Conservation (phyloP, 1,284 basidiomycete genomes). For the Cutaneotrichosporon sp. region DNA sequence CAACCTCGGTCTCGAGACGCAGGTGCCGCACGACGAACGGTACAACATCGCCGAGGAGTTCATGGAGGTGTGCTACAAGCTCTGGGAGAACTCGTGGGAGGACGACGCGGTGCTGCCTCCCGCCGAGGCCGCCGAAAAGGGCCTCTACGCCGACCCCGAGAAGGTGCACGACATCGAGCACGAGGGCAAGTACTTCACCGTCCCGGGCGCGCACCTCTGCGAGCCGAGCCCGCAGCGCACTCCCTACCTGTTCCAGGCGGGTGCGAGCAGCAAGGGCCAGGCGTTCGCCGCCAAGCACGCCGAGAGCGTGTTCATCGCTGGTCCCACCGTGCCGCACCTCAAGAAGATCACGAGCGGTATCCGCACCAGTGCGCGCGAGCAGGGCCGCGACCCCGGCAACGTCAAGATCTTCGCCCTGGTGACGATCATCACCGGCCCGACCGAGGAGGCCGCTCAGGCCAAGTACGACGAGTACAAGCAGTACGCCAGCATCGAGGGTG, state of each 20-base stretch:
- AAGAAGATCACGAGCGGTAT: slow-evolving; percentile 7
- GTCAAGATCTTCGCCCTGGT: slow-evolving; percentile 47
- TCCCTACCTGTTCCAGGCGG: slow-evolving; percentile 50
- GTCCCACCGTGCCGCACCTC: slow-evolving; percentile 16
- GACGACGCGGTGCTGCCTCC: slow-evolving; percentile 40
- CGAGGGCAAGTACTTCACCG: slow-evolving; percentile 43
- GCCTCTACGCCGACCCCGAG: slow-evolving; percentile 39
- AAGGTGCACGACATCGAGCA: slow-evolving; percentile 47
- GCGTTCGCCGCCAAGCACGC: slow-evolving; percentile 49
- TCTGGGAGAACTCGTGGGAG: slow-evolving; percentile 51
- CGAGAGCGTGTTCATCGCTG: slow-evolving; percentile 48
- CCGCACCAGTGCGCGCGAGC: slow-evolving; percentile 28
- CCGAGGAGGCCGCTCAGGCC: slow-evolving; percentile 41
- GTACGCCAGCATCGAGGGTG: slow-evolving; percentile 41
- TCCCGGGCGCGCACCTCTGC: slow-evolving; percentile 48
- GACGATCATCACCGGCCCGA: slow-evolving; percentile 26
- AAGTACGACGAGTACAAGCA: slow-evolving; percentile 40
- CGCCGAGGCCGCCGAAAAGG: slow-evolving; percentile 28
- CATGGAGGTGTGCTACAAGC: slow-evolving; percentile 46
- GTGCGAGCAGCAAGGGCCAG: slow-evolving; percentile 42
- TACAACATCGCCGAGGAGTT: slow-evolving; percentile 32
- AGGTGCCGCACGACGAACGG: slow-evolving; percentile 32
- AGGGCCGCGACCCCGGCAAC: slow-evolving; percentile 38
- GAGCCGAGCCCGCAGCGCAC: slow-evolving; percentile 47
- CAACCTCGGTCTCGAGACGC: slow-evolving; percentile 35